Evolutionary conservation across 2,329 filamentous ascomycete genomes (phyloP), one percentile per base, ranked within the genome.

Genomic region (Epichloe sylvatica): DNA sequence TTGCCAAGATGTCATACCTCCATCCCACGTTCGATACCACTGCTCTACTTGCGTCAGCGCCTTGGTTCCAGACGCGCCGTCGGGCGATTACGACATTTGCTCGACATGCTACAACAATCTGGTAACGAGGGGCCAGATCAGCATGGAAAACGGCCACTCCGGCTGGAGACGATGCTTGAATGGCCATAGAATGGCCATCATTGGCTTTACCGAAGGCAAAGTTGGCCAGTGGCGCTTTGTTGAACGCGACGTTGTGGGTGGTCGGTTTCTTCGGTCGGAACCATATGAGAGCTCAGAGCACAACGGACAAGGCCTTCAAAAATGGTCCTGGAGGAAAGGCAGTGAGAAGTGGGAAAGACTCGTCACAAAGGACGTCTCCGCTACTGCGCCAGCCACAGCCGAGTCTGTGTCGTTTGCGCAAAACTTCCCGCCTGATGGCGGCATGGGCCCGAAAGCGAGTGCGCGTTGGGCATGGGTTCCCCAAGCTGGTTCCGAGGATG

Each of bases 61-160:
- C 6, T 67, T 71, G 3, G 64, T 73, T 3, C 58, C 69, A 0
- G 71, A 76, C 33, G 68, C 71, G 4, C 60, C 68, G 23, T 66
- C 68, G 0, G 89, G 89, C n/a, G 85, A 94, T 63, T 94, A 92
- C 64, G 87, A 96, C 57, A 78, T 95, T 45, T 96, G 90, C 67
- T 74, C 74, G 17, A 70, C 75, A 4, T 96, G 90, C 70, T 96
- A 96, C 64, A 69, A 75, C 46, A 76, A 75, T 44, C 73, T 90
- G 7, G 76, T 85, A 2, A 67, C 72, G 2, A 74, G 75, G 0
- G 75, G 77, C 8, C 79, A 78, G 43, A 81, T 96, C 53, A 81
- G 78, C 49, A 69, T 72, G 17, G 84, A 90, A 53, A 89, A 95
- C 55, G 89, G 90, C 0, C 74, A 80, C 4, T 74, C 73, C 11